These are phyloP conservation scores for Paspalum notatum DNA, from an alignment of 176 grass and related monocot genomes.

Conservation along the genomic window DNA sequence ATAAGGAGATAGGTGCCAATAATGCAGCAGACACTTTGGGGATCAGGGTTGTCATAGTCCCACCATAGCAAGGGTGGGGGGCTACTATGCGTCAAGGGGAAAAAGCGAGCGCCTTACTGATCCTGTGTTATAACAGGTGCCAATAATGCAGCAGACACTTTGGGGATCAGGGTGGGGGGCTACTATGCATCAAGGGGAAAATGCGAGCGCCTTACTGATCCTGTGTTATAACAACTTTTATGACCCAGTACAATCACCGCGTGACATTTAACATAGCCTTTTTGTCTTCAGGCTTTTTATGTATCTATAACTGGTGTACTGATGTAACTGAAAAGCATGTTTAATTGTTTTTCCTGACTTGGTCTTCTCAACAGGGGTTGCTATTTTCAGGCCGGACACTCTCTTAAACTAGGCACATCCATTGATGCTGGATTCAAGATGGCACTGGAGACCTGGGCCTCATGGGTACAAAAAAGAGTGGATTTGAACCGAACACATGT, in stretches of 20 bases:
- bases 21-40: neutral
- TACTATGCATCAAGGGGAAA: neutral
- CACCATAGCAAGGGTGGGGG: no score
- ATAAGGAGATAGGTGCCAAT: neutral
- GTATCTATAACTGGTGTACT: conserved; percentile 16
- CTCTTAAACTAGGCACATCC: conserved; percentile 82
- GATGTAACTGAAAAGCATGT: neutral
- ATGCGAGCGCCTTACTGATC: neutral
- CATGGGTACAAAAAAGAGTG: conserved; percentile 78
- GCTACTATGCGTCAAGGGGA: neutral
- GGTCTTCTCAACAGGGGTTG: conserved; percentile 71
- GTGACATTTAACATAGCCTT: neutral
- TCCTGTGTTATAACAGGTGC: no score
- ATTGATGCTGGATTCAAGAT: conserved; percentile 80
- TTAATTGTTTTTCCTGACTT: conserved; percentile 21
- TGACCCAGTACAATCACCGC: no score
- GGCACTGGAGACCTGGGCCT: conserved; percentile 90
- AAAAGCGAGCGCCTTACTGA: neutral
- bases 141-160: neutral
- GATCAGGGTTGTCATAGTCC: no score
- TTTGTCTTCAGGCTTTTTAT: neutral
- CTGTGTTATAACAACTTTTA: neutral
- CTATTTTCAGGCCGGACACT: conserved; percentile 81
- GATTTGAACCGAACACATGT: conserved; percentile 79
- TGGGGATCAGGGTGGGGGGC: neutral